These are phyloP conservation scores for Dissoconium aciculare DNA, from an alignment of 2,329 filamentous ascomycete species.

Conservation along the genomic window DNA sequence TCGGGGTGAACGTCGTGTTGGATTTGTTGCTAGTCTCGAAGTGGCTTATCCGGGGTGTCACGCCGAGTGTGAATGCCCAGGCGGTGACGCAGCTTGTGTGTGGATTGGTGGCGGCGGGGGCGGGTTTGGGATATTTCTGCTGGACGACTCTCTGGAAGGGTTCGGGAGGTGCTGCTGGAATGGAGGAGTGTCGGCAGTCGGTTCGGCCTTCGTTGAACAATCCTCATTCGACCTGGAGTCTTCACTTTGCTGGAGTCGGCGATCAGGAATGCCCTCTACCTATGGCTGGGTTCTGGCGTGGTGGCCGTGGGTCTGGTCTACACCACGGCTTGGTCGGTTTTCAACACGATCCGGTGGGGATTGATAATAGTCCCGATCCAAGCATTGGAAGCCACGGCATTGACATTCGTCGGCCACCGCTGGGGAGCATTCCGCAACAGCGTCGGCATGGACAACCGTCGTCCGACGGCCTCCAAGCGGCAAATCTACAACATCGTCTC, in stretches of 20 bases:
- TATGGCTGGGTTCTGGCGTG: conserved; percentile 54
- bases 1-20: conserved; percentile 50
- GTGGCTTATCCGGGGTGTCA: conserved; percentile 42
- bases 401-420: conserved; percentile 50
- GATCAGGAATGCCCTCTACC: conserved; percentile 52
- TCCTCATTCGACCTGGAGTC: conserved; percentile 42
- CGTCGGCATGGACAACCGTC: conserved; percentile 17
- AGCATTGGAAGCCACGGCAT: conserved; percentile 48
- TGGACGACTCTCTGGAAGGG: conserved; percentile 24
- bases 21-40: conserved; percentile 52
- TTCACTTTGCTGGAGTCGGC: conserved; percentile 50
- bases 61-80: conserved; percentile 49
- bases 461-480: conserved; percentile 8
- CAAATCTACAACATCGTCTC: conserved; percentile 27
- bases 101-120: conserved; percentile 39
- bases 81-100: conserved; percentile 49
- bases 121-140: conserved; percentile 47
- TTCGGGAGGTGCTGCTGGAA: too few relatives aligned
- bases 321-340: conserved; percentile 58
- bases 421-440: conserved; percentile 43
- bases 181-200: too few relatives aligned
- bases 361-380: conserved; percentile 59
- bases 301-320: conserved; percentile 49
- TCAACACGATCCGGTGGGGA: conserved; percentile 61
- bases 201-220: conserved; percentile 8